Conservation (phyloP, 805 yeast species). For the Candida succiphila region DNA sequence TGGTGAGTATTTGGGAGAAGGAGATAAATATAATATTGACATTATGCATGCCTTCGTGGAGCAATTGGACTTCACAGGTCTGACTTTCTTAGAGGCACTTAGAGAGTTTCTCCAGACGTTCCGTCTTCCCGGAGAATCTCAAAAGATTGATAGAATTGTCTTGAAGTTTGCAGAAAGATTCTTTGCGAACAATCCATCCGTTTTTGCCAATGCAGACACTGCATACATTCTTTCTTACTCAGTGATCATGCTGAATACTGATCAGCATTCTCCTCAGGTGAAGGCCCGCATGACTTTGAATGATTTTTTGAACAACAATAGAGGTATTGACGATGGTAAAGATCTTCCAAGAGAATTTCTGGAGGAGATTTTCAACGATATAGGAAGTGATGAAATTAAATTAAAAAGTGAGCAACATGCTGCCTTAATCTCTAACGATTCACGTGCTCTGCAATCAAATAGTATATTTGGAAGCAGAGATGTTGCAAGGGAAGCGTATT, state of each 20-base stretch:
- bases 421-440: conserved; percentile 66
- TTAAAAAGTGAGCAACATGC: conserved; percentile 90
- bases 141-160: conserved; percentile 94
- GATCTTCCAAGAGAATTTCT: conserved; percentile 72
- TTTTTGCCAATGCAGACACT: conserved; percentile 86
- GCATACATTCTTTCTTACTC: conserved; percentile 91
- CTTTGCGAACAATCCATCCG: conserved; percentile 78
- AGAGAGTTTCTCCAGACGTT: conserved; percentile 78
- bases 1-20: conserved; percentile 92
- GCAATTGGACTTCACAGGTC: conserved; percentile 61
- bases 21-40: conserved; percentile 63
- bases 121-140: conserved; percentile 96
- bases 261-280: conserved; percentile 82
- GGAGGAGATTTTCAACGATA: conserved; percentile 64
- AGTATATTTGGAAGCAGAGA: conserved; percentile 63
- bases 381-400: conserved; percentile 77
- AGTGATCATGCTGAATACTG: conserved; percentile 88
- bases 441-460: conserved; percentile 22
- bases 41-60: conserved; percentile 94
- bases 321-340: conserved; percentile 87
- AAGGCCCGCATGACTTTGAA: conserved; percentile 81
- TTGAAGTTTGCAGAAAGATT: conserved; percentile 92
- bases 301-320: conserved; percentile 77
- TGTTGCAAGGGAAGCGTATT: conserved; percentile 68
- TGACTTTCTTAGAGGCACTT: conserved; percentile 76